Evolutionary conservation across 163 green algal species (phyloP).

Genomic region (Scenedesmus sp.): DNA sequence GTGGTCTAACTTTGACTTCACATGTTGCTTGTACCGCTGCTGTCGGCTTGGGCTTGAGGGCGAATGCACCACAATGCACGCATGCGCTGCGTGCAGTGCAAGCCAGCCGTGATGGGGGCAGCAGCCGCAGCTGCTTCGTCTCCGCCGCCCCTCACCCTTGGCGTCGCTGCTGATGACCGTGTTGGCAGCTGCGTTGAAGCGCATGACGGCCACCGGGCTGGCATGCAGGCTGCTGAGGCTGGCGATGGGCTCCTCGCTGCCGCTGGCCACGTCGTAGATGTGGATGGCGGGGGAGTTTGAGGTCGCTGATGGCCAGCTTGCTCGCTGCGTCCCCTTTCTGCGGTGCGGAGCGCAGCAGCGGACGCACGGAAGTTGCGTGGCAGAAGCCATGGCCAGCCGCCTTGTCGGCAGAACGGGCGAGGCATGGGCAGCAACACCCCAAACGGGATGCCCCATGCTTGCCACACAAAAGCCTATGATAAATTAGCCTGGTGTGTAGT

Average conservation of each 20-base stretch:
- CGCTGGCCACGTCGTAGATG: constrained; percentile 86
- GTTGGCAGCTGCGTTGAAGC: constrained; percentile 81
- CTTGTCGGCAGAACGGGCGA: too few species aligned
- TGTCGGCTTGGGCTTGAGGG: too few species aligned
- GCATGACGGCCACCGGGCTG: constrained; percentile 84
- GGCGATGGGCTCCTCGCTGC: constrained; percentile 68
- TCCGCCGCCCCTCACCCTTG: constrained; percentile 81
- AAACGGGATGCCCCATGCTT: too few species aligned
- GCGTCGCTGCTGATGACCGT: constrained; percentile 87
- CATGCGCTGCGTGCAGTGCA: too few species aligned
- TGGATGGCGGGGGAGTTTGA: constrained; percentile 78
- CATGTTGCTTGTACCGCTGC: too few species aligned
- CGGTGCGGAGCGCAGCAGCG: neutral
- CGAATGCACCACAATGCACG: too few species aligned
- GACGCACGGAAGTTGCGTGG: neutral
- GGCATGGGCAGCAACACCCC: too few species aligned
- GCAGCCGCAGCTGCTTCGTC: too few species aligned
- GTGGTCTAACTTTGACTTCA: too few species aligned
- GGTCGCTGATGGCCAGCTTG: constrained; percentile 90
- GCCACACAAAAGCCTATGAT: too few species aligned
- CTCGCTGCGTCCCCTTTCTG: constrained; percentile 82
- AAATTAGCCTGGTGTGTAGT: too few species aligned
- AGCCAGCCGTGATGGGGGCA: too few species aligned
- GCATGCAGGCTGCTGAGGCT: constrained; percentile 70
- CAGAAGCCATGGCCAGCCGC: neutral